Conservation (phyloP, 495 filamentous ascomycete genomes). For the Sordaria brevicollis region DNA sequence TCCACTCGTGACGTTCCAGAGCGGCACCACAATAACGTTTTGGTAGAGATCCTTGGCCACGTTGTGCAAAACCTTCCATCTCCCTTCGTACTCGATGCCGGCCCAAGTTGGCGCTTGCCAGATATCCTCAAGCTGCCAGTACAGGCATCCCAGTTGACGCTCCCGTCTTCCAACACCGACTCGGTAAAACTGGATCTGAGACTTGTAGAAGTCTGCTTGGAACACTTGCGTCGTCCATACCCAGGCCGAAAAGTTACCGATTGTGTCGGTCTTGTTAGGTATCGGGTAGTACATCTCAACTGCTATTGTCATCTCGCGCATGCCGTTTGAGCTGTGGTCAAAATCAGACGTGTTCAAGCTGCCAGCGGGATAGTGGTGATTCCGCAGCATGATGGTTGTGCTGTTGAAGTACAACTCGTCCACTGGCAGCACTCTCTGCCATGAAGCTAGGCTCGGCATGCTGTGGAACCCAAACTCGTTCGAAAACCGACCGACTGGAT, state of each 20-base stretch:
- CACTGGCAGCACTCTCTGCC: conserved; percentile 43
- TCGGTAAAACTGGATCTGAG: conserved; percentile 56
- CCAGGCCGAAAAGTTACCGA: conserved; percentile 62
- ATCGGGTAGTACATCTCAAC: conserved; percentile 51
- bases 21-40: conserved; percentile 50
- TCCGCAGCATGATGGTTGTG: conserved; percentile 47
- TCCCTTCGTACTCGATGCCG: conserved; percentile 51
- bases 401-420: conserved; percentile 52
- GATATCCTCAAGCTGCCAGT: conserved; percentile 64
- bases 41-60: conserved; percentile 50
- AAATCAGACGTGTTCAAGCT: conserved; percentile 38
- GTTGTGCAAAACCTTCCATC: conserved; percentile 59
- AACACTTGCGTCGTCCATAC: conserved; percentile 57
- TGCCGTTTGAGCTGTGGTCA: conserved; percentile 32
- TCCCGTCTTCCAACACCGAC: conserved; percentile 50
- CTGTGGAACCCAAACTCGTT: conserved; percentile 60
- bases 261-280: conserved; percentile 44
- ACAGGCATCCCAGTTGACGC: conserved; percentile 51
- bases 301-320: conserved; percentile 55
- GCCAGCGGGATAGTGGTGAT: conserved; percentile 54
- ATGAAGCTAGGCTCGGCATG: conserved; percentile 55
- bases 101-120: conserved; percentile 64
- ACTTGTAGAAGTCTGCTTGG: conserved; percentile 57
- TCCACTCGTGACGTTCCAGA: conserved; percentile 46
- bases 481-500: conserved; percentile 54